Evolutionary conservation across 164 flowering plant species (phyloP).

Genomic region (Nymphaea colorata): DNA sequence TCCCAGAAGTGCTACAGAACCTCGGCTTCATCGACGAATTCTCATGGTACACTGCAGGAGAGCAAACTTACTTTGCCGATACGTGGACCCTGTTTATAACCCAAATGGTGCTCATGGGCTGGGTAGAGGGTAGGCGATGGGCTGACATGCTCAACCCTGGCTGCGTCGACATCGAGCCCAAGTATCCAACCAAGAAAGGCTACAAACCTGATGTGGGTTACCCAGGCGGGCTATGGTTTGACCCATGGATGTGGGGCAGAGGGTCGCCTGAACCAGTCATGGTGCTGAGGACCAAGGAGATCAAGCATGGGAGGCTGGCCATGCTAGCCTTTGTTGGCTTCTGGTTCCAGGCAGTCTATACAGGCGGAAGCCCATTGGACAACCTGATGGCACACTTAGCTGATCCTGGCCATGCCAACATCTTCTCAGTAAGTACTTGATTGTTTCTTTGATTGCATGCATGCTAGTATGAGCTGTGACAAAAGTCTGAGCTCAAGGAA

Average conservation of each 20-base stretch:
- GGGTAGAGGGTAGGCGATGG: slow-evolving; percentile 93
- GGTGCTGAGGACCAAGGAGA: slow-evolving; percentile 89
- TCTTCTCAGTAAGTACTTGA: slow-evolving; percentile 47
- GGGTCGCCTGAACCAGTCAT: slow-evolving; percentile 88
- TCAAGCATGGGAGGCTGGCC: slow-evolving; percentile 77
- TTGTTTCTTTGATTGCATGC: not conserved
- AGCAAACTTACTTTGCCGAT: slow-evolving; percentile 61
- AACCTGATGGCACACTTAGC: slow-evolving; percentile 69
- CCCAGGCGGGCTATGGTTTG: slow-evolving; percentile 91
- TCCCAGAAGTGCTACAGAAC: slow-evolving; percentile 65
- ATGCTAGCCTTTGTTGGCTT: slow-evolving; percentile 84
- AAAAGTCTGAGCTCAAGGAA: too few relatives aligned
- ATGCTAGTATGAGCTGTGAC: not conserved
- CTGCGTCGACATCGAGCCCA: slow-evolving; percentile 59
- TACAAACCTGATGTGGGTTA: slow-evolving; percentile 80
- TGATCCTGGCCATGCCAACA: slow-evolving; percentile 83
- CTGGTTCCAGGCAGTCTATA: slow-evolving; percentile 71
- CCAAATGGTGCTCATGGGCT: slow-evolving; percentile 67
- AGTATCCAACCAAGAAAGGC: slow-evolving; percentile 38
- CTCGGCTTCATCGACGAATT: slow-evolving; percentile 53
- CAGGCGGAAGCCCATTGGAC: slow-evolving; percentile 66
- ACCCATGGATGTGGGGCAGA: slow-evolving; percentile 76
- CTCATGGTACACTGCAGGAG: slow-evolving; percentile 77
- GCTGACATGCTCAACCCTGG: slow-evolving; percentile 74
- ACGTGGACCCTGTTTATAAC: slow-evolving; percentile 55